Base-by-base conservation (phyloP, 2,329 filamentous ascomycete species). In the Clathrospora elynae region DNA sequence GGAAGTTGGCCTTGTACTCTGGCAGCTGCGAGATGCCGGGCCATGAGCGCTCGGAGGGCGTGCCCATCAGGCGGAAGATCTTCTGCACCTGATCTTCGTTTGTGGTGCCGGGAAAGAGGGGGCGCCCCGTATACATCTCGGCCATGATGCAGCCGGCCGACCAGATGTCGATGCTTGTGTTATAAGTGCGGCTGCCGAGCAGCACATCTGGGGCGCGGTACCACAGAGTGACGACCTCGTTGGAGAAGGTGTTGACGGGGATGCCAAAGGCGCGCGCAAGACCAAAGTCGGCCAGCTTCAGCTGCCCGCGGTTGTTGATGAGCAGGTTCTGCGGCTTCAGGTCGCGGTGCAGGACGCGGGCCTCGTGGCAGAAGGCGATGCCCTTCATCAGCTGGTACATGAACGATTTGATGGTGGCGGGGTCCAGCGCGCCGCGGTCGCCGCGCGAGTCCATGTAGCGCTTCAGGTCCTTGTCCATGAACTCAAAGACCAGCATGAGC, bases 161-260 rank as follows among this genome's bases (percentile, higher is more conserved):
- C 93, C 93, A 99, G 68, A 99, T 97, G 66, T 99, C 93, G 70
- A 99, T 97, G 73, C 90, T 95, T n/a, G 93, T 99, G 74, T 96
- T 99, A 76, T 99, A 99, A 14, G 93, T 97, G 55, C 93, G 80
- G 62, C 88, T 93, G 37, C 93, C 93, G 31, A 99, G 81, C 36
- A 99, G 81, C 32, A 99, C 93, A 62, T 99, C 93, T 0, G 93
- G 93, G 1, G 93, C 93, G 29, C 93, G 88, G 71, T 99, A 99
- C 92, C 92, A 97, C 12, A 97, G 79, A 0, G 93, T 97, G 29
- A 97, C 92, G 44, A 97, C 92, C 73, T 97, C 92, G 71, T 97
- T 97, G 37, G 89, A 95, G 73, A 97, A 97, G 12, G 92, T 97
- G 68, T 97, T 97, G 63, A 97, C 92, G 0, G 92, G 92, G 49